Base-by-base conservation (phyloP, 1,284 basidiomycete genomes). In the Sporisorium sorghi region DNA sequence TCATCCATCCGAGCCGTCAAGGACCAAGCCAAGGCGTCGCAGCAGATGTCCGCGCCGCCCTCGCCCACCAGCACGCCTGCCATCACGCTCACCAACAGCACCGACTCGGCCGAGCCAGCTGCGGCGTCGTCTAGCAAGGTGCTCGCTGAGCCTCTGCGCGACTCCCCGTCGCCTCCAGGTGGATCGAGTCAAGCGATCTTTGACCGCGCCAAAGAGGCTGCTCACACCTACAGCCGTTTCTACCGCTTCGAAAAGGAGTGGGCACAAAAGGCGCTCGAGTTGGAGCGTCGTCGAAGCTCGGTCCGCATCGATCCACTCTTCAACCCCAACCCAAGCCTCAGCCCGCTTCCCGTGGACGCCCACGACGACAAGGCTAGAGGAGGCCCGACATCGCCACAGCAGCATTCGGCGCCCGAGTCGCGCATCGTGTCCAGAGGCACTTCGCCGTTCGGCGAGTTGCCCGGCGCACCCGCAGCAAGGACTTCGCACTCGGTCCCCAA, bases 221-320 rank as follows among this genome's bases (percentile, higher is more conserved):
- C 66, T 23, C 57, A 55, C 32, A 61, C 58, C 23, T 74, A 69
- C 59, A 66, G 62, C 11, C 65, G 66, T 43, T 74, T 74, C 56
- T 74, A 74, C 49, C 62, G 66, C 51, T 74, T 74, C 43, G 71
- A 74, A 51, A 65, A 62, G 35, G 61, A 69, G 52, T 74, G 71
- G 71, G 71, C 71, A 4, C 61, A 74, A 33, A 73, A 73, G 50
- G 70, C 70, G 5, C 60, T 73, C 37, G 70, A 73, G 33, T 26
- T 73, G n/a, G 70, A 73, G 21, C 70, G 64, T 53, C 70, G 70
- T 26, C 70, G 70, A 23, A 60, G 58, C 53, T 73, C 70, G 24
- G 28, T 73, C 14, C 64, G 70, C 46, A 64, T 73, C 33, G 70
- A 73, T 26, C 70, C 70, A 5, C 37, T 73, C 3, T 57, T 58